Evolutionary conservation across 2,329 filamentous ascomycete species (phyloP).

Genomic region (Davidsoniella neocaledoniae): DNA sequence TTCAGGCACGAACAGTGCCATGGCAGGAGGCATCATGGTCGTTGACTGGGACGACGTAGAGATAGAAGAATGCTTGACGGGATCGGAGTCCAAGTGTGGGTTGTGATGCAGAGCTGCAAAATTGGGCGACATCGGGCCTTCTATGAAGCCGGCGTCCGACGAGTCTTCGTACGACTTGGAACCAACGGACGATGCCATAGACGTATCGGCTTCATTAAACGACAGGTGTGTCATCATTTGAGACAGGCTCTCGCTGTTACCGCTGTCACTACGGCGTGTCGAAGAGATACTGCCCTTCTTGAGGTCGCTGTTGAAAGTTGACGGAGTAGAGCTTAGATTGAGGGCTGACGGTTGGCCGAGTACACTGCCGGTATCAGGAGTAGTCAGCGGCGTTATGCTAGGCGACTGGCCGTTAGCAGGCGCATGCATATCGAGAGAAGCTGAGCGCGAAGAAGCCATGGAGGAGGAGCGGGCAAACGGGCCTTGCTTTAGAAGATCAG

Average conservation of each 20-base stretch:
- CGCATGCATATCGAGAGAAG: constrained; percentile 65
- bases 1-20: constrained; percentile 78
- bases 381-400: constrained; percentile 70
- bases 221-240: constrained; percentile 70
- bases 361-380: constrained; percentile 47
- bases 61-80: constrained; percentile 22
- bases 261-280: constrained; percentile 75
- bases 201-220: constrained; percentile 42
- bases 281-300: constrained; percentile 26
- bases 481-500: constrained; percentile 81
- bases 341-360: constrained; percentile 88
- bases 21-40: constrained; percentile 72
- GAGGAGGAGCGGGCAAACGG: constrained; percentile 78
- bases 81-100: constrained; percentile 15
- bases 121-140: constrained; percentile 62
- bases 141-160: constrained; percentile 30
- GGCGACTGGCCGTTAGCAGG: constrained; percentile 48
- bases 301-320: constrained; percentile 35
- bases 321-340: constrained; percentile 41
- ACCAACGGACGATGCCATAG: constrained; percentile 23
- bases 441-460: constrained; percentile 75
- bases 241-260: constrained; percentile 69
- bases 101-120: constrained; percentile 21
- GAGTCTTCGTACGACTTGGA: constrained; percentile 44
- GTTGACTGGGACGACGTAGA: constrained; percentile 37